phyloP scores from a whole-genome alignment of 2,329 filamentous ascomycete species.

The Pezicula rhizophila region DNA sequence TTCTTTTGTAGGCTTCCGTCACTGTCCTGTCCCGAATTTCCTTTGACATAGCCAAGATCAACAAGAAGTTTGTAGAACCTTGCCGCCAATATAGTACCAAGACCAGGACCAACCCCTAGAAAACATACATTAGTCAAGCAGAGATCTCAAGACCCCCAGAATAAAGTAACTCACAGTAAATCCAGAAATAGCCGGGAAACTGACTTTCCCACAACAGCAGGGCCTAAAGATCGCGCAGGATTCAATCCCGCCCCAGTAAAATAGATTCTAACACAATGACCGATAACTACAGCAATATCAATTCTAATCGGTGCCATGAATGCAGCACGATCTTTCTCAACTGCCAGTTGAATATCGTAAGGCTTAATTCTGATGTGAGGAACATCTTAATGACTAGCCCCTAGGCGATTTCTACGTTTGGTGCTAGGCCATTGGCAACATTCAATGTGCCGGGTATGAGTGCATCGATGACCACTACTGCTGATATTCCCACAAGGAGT shows the following conservation, averaged over 20 bases:
- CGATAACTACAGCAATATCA: slow-evolving; percentile 39
- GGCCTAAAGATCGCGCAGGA: slow-evolving; percentile 41
- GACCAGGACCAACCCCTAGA: slow-evolving; percentile 38
- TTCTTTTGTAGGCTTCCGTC: neutral
- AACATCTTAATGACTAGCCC: slow-evolving; percentile 45
- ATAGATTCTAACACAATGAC: slow-evolving; percentile 37
- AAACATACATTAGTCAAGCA: neutral
- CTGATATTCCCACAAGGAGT: slow-evolving; percentile 28
- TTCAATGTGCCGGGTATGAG: slow-evolving; percentile 39
- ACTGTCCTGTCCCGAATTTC: slow-evolving; percentile 35
- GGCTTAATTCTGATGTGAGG: slow-evolving; percentile 41
- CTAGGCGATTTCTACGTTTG: slow-evolving; percentile 34
- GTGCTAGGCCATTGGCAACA: slow-evolving; percentile 34
- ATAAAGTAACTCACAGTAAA: slow-evolving; percentile 30
- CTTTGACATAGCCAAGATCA: slow-evolving; percentile 43
- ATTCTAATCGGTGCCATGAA: slow-evolving; percentile 44
- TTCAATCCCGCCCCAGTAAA: slow-evolving; percentile 44
- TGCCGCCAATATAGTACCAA: slow-evolving; percentile 44
- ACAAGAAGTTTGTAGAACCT: slow-evolving; percentile 45
- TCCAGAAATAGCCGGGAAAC: slow-evolving; percentile 42
- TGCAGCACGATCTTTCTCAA: slow-evolving; percentile 41
- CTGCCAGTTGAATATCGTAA: slow-evolving; percentile 45
- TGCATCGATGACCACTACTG: slow-evolving; percentile 35
- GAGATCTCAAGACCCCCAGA: neutral
- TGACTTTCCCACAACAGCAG: slow-evolving; percentile 35